Base-by-base conservation (phyloP, 495 filamentous ascomycete species). In the Sporormia fimetaria region DNA sequence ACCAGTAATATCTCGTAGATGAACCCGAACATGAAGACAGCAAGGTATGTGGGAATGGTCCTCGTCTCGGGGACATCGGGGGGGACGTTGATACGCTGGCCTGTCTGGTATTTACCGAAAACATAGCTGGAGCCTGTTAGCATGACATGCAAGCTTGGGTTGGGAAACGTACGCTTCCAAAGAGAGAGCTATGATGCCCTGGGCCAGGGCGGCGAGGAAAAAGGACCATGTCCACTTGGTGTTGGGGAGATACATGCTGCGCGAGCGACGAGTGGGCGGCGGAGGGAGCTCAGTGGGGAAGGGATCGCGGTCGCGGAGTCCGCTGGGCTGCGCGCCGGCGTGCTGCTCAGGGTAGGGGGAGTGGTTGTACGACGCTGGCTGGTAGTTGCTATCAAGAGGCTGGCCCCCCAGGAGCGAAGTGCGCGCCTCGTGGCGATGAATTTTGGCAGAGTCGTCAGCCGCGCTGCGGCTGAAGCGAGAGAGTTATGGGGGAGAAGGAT, bases 11-110 rank as follows among this genome's bases (percentile, higher is more conserved):
- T 59, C 53, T 94, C 77, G 63, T 96, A 98, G 39, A 98, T 56
- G 62, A 92, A 94, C 37, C 84, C 90, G 61, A 98, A 94, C 57
- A 94, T 92, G 63, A 95, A 92, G n/a, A 98, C 71, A 8, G 88
- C 80, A 17, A 98, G 69, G 62, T 95, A 95, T 10, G 85, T 93
- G 17, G 83, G 79, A 35, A 90, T 83, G 0, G 81, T 83, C 57
- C 76, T 78, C 29, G 76, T 63, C 42, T 57, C 63, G 40, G 63
- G 63, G 1, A 45, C 23, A 15, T 58, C 40, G 16, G 40, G 36
- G 6, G 45, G 24, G 33, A 37, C 52, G n/a, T 59, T 29, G 12
- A 31, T 22, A 16, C 37, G 47, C 6, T 82, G 53, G 49, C 68
- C 73, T 28, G 54, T 56, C 57, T 83, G 73, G 57, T 83, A 81